A percentile compares a stretch with the other conserved stretches of the same genome.
These are phyloP conservation scores for Aspergillaceae sp. DNA, from an alignment of 2,329 filamentous ascomycete genomes.

Conservation along the genomic window DNA sequence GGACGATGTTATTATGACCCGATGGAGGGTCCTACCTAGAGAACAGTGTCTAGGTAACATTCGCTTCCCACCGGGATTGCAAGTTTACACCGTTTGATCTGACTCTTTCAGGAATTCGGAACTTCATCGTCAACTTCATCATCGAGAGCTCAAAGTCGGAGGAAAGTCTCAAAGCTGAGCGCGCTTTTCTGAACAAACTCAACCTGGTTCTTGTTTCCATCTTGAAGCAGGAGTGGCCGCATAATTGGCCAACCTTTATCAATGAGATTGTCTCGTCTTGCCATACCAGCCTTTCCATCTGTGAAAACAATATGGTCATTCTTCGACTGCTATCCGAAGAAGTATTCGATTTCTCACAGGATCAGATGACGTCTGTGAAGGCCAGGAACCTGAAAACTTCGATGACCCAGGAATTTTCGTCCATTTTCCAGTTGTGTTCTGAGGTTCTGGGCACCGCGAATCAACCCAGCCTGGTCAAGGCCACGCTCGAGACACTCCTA, in stretches of 20 bases:
- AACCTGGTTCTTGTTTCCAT: conserved; percentile 96
- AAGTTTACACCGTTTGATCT: conserved; percentile 3
- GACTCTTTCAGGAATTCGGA: conserved; percentile 69
- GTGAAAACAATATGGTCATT: conserved; percentile 99
- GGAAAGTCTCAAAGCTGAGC: conserved; percentile 73
- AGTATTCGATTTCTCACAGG: conserved; percentile 96
- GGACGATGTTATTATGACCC: conserved; percentile 96
- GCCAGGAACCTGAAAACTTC: conserved; percentile 94
- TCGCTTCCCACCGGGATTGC: conserved; percentile 1
- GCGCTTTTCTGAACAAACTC: conserved; percentile 92
- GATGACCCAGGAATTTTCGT: conserved; percentile 98
- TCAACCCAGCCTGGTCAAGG: conserved; percentile 81
- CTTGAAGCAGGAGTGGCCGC: conserved; percentile 98
- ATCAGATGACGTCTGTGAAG: conserved; percentile 98
- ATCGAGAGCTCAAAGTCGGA: conserved; percentile 87
- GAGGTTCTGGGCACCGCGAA: conserved; percentile 88
- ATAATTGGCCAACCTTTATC: conserved; percentile 99
- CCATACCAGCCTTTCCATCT: conserved; percentile 90
- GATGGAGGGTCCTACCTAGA: conserved; percentile 95
- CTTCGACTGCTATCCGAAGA: conserved; percentile 91
- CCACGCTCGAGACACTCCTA: conserved; percentile 90
- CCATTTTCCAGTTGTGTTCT: conserved; percentile 94
- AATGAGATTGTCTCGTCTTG: conserved; percentile 98
- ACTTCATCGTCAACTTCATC: conserved; percentile 98
- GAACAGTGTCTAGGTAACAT: conserved; percentile 82